Conservation (phyloP, 2,329 filamentous ascomycete species). For the Paecilomyces fulvus region DNA sequence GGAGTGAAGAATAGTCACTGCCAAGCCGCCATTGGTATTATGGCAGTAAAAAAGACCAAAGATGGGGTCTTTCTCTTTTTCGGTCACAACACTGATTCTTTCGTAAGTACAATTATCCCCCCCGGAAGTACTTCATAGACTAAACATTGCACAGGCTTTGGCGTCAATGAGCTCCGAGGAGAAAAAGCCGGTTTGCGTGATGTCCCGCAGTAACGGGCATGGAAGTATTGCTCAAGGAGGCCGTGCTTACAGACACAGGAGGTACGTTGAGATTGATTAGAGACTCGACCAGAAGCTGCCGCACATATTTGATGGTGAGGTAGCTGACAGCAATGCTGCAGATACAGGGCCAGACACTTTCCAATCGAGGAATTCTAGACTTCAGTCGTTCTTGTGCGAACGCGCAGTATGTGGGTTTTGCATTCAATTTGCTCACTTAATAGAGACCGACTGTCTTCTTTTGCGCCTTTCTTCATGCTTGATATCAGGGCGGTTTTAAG, state of each 20-base stretch:
- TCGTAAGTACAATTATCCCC: constrained; percentile 35
- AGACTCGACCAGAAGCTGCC: background rate
- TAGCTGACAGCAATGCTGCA: background rate
- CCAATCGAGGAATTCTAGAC: background rate
- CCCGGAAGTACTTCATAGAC: background rate
- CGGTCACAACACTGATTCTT: constrained; percentile 89
- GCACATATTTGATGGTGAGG: background rate
- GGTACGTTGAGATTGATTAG: constrained; percentile 11
- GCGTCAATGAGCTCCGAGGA: constrained; percentile 83
- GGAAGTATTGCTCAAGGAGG: constrained; percentile 45
- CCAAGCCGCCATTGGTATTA: constrained; percentile 79
- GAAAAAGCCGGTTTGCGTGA: constrained; percentile 65
- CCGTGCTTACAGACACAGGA: constrained; percentile 19
- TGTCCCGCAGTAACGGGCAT: constrained; percentile 63
- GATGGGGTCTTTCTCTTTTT: constrained; percentile 79
- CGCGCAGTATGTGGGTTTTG: background rate
- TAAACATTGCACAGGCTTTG: constrained; percentile 47
- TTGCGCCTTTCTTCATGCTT: background rate
- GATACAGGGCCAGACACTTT: background rate
- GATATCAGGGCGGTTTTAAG: background rate
- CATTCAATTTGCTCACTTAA: background rate
- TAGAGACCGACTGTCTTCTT: background rate
- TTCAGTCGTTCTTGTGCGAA: background rate
- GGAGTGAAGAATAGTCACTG: constrained; percentile 73
- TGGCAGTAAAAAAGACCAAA: constrained; percentile 76